A percentile compares a stretch with the other conserved stretches of the same genome.
These are phyloP conservation scores for Pseudoperonospora humuli DNA, from an alignment of 352 stramenopile species.

Conservation along the genomic window DNA sequence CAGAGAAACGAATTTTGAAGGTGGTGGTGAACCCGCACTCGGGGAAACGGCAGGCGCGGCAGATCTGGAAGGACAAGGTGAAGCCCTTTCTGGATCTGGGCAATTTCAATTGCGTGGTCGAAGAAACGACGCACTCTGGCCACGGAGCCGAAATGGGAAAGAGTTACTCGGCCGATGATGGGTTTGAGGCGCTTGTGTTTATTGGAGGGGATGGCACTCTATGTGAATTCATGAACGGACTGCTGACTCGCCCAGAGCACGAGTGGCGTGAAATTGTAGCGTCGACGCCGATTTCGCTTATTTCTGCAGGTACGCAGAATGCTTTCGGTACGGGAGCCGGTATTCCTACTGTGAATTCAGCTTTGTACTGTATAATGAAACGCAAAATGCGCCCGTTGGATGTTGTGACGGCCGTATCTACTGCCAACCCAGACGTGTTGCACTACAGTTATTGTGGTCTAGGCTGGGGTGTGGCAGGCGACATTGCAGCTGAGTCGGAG, in stretches of 20 bases:
- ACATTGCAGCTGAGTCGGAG: slow-evolving; percentile 73
- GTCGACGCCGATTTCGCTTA: slow-evolving; percentile 70
- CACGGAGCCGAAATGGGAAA: slow-evolving; percentile 74
- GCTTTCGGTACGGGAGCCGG: slow-evolving; percentile 68
- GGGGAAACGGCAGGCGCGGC: slow-evolving; percentile 47
- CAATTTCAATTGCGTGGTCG: slow-evolving; percentile 67
- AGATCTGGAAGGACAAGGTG: slow-evolving; percentile 65
- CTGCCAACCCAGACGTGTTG: slow-evolving; percentile 50
- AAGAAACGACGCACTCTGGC: slow-evolving; percentile 65
- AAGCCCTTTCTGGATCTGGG: slow-evolving; percentile 73
- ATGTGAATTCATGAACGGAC: slow-evolving; percentile 79
- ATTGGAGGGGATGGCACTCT: slow-evolving; percentile 71
- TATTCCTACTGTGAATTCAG: slow-evolving; percentile 56
- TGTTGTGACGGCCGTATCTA: slow-evolving; percentile 55
- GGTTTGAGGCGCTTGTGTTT: slow-evolving; percentile 72
- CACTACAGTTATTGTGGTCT: slow-evolving; percentile 82
- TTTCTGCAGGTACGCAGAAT: slow-evolving; percentile 76
- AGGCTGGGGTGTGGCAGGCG: slow-evolving; percentile 63
- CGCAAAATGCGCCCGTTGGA: slow-evolving; percentile 75
- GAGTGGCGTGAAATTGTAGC: slow-evolving; percentile 79
- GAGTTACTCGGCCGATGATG: slow-evolving; percentile 62
- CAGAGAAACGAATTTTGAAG: slow-evolving; percentile 67
- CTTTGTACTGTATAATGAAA: slow-evolving; percentile 79
- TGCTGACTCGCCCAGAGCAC: slow-evolving; percentile 59
- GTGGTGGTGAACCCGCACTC: slow-evolving; percentile 80